These are phyloP conservation scores for Casuarina glauca DNA, from an alignment of 306 rosid species.

Conservation along the genomic window DNA sequence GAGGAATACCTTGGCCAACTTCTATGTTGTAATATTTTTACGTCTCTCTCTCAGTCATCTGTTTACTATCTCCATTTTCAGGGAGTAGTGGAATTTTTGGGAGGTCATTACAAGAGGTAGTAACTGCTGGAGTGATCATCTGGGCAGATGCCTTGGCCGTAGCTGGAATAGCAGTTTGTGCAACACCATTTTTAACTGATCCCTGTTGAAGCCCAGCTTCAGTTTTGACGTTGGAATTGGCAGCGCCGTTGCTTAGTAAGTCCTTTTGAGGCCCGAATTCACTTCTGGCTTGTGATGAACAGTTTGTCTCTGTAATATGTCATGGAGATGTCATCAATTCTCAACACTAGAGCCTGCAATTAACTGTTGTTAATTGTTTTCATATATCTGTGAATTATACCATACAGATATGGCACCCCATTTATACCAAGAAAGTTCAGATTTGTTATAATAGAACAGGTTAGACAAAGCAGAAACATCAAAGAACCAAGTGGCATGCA, in stretches of 20 bases:
- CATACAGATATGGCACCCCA: neutral
- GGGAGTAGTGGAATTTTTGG: slow-evolving; percentile 40
- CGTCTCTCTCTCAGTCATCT: slow-evolving; percentile 43
- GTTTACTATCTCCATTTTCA: slow-evolving; percentile 56
- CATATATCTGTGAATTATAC: neutral
- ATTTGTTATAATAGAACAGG: slow-evolving; percentile 16
- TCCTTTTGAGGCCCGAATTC: slow-evolving; percentile 57
- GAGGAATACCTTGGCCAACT: slow-evolving; percentile 42
- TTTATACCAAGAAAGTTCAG: neutral
- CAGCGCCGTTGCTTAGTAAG: slow-evolving; percentile 41
- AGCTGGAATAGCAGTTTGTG: slow-evolving; percentile 42
- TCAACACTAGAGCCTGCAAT: slow-evolving; percentile 12
- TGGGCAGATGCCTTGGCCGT: slow-evolving; percentile 37
- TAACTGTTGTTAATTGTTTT: neutral
- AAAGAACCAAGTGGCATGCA: neutral
- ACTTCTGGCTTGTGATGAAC: slow-evolving; percentile 70
- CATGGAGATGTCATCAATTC: slow-evolving; percentile 29
- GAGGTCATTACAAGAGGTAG: slow-evolving; percentile 33
- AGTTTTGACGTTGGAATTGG: slow-evolving; percentile 45
- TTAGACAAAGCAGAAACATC: slow-evolving; percentile 18
- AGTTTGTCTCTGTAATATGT: slow-evolving; percentile 68
- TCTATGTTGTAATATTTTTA: slow-evolving; percentile 38
- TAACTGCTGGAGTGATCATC: slow-evolving; percentile 36
- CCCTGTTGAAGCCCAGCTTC: slow-evolving; percentile 41
- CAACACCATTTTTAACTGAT: slow-evolving; percentile 49